These are phyloP conservation scores for Fusarium papillatum DNA, from an alignment of 2,329 filamentous ascomycete species.

Conservation along the genomic window DNA sequence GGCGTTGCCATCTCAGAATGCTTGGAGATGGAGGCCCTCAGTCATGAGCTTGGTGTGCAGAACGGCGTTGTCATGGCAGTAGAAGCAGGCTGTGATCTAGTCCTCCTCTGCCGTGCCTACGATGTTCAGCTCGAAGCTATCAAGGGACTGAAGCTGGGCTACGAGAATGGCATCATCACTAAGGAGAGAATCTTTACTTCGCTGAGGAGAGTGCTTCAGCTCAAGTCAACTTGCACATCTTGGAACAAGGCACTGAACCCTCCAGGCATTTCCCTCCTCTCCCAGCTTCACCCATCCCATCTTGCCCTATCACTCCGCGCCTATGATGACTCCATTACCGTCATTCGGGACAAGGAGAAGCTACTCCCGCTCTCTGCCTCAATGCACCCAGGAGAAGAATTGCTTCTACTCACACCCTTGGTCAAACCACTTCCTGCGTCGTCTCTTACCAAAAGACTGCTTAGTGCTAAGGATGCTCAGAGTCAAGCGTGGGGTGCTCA, in stretches of 20 bases:
- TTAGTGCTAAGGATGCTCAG: slow-evolving; percentile 64
- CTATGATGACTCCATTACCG: slow-evolving; percentile 93
- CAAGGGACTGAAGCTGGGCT: slow-evolving; percentile 87
- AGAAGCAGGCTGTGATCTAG: slow-evolving; percentile 93
- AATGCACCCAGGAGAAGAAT: slow-evolving; percentile 86
- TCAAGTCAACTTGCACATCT: slow-evolving; percentile 89
- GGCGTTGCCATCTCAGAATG: slow-evolving; percentile 97
- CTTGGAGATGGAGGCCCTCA: slow-evolving; percentile 95
- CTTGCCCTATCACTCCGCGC: slow-evolving; percentile 85
- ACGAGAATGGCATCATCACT: slow-evolving; percentile 92
- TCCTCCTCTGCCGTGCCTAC: slow-evolving; percentile 90
- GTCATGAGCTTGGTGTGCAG: slow-evolving; percentile 96
- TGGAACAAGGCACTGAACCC: slow-evolving; percentile 95
- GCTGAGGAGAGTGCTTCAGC: slow-evolving; percentile 79
- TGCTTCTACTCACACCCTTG: slow-evolving; percentile 89
- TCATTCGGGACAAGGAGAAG: slow-evolving; percentile 90
- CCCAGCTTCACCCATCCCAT: slow-evolving; percentile 86
- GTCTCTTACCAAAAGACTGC: slow-evolving; percentile 80
- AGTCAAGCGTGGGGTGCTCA: slow-evolving; percentile 56
- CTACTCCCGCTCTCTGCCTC: slow-evolving; percentile 86
- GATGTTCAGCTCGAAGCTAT: slow-evolving; percentile 93
- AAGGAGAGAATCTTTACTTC: slow-evolving; percentile 86
- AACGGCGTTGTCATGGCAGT: slow-evolving; percentile 98
- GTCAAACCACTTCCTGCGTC: slow-evolving; percentile 95
- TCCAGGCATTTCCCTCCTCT: slow-evolving; percentile 81